Evolutionary conservation across 2,329 filamentous ascomycete genomes (phyloP), one percentile per base, ranked within the genome.

Genomic region (Claviceps digitariae): DNA sequence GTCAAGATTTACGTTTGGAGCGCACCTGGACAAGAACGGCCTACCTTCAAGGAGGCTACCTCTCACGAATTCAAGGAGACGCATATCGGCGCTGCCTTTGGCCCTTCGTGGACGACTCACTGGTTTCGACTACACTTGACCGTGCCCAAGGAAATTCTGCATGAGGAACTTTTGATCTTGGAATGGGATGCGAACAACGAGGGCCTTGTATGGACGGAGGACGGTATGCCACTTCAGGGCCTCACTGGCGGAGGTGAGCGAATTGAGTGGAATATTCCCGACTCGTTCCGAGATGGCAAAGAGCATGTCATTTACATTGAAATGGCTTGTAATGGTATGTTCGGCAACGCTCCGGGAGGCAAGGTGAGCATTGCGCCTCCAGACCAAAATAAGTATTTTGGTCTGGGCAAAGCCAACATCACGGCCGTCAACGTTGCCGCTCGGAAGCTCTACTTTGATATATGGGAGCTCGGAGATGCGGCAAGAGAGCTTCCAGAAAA

Each of bases 261-360:
- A 52, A 78, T 84, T 17, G 90, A 97, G 69, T 98, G 91, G 90
- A 82, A 95, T 55, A 75, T 98, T 46, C 91, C 93, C 9, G 75
- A 87, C 50, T 74, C 75, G 17, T 95, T 87, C 71, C 80, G 87
- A 57, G 87, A 95, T 66, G 90, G 89, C 52, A 83, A 91, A 66
- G 81, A 90, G 62, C 90, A 97, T 67, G 82, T 78, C 20, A 87
- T 98, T 62, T 98, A 96, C 68, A 84, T 98, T 58, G 93, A 98
- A 72, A 95, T 97, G 87, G 93, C 93, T 21, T 97, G 93, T 72
- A 98, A 98, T 67, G 84, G 85, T 68, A 97, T 97, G 90, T 97
- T 97, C 71, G 93, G 93, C 61, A 95, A 95, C 66, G 86, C 90
- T 0, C 78, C 85, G 0, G 85, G 85, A 21, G 89, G 88, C 27